phyloP scores from a whole-genome alignment of 2,329 filamentous ascomycete species.

The Ceratocystis eucalypticola region DNA sequence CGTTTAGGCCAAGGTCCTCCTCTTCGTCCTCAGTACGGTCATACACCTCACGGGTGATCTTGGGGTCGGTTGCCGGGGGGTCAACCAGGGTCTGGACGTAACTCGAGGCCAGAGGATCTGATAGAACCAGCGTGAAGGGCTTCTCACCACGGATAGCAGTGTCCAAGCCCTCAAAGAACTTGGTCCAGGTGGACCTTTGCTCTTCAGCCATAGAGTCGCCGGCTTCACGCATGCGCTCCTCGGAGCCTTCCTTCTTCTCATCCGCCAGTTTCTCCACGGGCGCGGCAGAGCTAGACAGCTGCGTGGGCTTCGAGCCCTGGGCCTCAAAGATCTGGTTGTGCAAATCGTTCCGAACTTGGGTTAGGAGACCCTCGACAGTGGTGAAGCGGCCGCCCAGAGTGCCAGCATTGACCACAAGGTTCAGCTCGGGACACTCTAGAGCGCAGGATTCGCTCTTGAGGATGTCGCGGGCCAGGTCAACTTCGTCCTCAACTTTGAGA shows the following conservation, averaged over 20 bases:
- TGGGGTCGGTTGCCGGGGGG: conserved; percentile 54
- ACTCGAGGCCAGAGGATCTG: conserved; percentile 80
- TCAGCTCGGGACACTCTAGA: conserved; percentile 73
- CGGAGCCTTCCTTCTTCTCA: conserved; percentile 31
- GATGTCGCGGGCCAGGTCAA: conserved; percentile 81
- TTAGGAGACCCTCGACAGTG: conserved; percentile 85
- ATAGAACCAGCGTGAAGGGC: conserved; percentile 69
- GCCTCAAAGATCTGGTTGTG: conserved; percentile 75
- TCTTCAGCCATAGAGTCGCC: conserved; percentile 62
- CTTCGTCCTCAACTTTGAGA: conserved; percentile 51
- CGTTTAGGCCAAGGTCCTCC: conserved; percentile 76
- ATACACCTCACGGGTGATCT: conserved; percentile 72
- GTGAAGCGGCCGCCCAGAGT: conserved; percentile 94
- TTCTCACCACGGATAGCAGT: conserved; percentile 66
- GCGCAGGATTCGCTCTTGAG: conserved; percentile 91
- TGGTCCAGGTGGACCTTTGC: conserved; percentile 59
- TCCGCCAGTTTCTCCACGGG: conserved; percentile 3
- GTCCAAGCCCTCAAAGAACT: conserved; percentile 67
- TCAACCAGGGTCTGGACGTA: conserved; percentile 87
- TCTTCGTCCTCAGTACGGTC: conserved; percentile 81
- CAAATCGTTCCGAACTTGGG: conserved; percentile 82
- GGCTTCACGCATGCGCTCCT: conserved; percentile 38
- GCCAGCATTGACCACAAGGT: conserved; percentile 77
- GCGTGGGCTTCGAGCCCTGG: conserved; percentile 26
- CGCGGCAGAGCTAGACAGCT: neutral